A percentile compares a stretch with the other conserved stretches of the same genome.
Evolutionary conservation across 2,329 filamentous ascomycete species (phyloP).

Genomic region (Fusarium equiseti): DNA sequence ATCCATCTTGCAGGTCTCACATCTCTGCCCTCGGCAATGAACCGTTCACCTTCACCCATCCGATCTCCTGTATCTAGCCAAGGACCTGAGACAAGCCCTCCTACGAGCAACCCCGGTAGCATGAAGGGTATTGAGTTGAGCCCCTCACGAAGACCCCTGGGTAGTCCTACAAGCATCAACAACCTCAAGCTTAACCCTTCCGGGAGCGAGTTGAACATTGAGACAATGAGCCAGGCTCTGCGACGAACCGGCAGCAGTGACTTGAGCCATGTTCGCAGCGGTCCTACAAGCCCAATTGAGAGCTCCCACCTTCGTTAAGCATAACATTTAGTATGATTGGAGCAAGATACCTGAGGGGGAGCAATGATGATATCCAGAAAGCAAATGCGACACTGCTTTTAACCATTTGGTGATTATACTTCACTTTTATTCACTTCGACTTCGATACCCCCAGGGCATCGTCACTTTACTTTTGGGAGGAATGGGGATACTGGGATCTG

Average conservation of each 20-base stretch:
- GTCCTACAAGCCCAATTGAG: slow-evolving; percentile 70
- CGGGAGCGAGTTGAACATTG: slow-evolving; percentile 80
- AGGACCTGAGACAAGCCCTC: slow-evolving; percentile 75
- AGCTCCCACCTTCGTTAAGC: slow-evolving; percentile 48
- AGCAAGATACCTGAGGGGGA: slow-evolving; percentile 8
- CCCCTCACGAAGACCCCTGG: slow-evolving; percentile 69
- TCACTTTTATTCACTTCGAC: slow-evolving; percentile 41
- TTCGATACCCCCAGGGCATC: slow-evolving; percentile 30
- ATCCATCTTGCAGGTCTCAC: slow-evolving; percentile 77
- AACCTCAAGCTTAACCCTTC: slow-evolving; percentile 57
- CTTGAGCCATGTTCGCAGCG: slow-evolving; percentile 68
- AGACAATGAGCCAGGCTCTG: slow-evolving; percentile 93
- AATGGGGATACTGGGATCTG: slow-evolving; percentile 43
- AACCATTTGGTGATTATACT: slow-evolving; percentile 35
- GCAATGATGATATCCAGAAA: slow-evolving; percentile 36
- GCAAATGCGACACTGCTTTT: slow-evolving; percentile 36
- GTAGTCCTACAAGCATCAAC: slow-evolving; percentile 71
- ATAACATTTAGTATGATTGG: neutral
- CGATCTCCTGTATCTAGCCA: slow-evolving; percentile 82
- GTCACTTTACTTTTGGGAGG: slow-evolving; percentile 41
- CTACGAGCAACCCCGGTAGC: slow-evolving; percentile 80
- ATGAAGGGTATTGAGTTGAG: slow-evolving; percentile 80
- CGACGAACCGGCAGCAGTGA: slow-evolving; percentile 88
- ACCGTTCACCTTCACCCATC: slow-evolving; percentile 83
- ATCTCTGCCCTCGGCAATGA: slow-evolving; percentile 65